Evolutionary conservation across 129 eudicot species (phyloP), one percentile per base, ranked within the genome.

Genomic region (Lonicera japonica): DNA sequence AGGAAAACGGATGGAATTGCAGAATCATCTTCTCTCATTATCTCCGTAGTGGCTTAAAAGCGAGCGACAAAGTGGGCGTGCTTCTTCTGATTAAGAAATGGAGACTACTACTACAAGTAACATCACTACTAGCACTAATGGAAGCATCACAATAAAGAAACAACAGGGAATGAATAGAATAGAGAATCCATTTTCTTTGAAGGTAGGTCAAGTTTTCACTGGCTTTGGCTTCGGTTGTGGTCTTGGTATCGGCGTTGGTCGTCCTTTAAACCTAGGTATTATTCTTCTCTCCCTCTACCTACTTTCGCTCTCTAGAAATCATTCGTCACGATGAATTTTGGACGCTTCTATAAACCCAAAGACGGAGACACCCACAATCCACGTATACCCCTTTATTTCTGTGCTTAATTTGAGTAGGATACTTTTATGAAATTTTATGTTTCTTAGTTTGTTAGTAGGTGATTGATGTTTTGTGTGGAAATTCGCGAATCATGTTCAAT

Each of bases 221-320:
- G 96, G 99, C 40, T 83, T 94, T 83, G 99, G 99, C 63, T 67
- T 88, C 58, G 99, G 99, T 21, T 94, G 99, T 70, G 99, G 99
- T 70, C 73, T 88, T 78, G 95, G 94, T 64, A 80, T 88, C 79
- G 89, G 96, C 59, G 84, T 79, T 50, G 96, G 96, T 53, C 78
- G 82, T 62, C 89, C 89, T 65, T 16, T 85, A 17, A 82, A 88
- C 66, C 64, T 88, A 57, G 88, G 89, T 81, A 29, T 6, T 29
- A 29, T 29, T 70, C 39, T 40, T 69, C 18, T 19, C 14, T 39
- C 8, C 21, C 46, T 24, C 14, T 61, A n/a, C n/a, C 0, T 58
- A 1, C 21, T 0, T 4, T 62, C 46, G 11, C 50, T 41, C 11
- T 48, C 38, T 65, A 5, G 13, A 38, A 40, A 38, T 19, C 40